phyloP scores from a whole-genome alignment of 1,139 yeast species.

The Lodderomyces jiufengensis region DNA sequence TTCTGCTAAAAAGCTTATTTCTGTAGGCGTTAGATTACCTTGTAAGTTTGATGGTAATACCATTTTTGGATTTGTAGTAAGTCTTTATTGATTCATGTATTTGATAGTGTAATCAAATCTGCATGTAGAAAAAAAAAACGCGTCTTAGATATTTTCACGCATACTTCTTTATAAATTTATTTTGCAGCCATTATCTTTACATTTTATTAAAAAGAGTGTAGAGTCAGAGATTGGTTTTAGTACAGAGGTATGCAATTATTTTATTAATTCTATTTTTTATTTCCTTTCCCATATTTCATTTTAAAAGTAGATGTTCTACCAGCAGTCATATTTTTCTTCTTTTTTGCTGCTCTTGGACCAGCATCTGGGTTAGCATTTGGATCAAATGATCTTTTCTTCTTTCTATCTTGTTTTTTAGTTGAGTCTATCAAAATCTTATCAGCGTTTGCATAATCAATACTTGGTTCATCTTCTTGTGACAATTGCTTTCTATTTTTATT shows the following conservation, averaged over 20 bases:
- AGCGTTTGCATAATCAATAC: conserved; percentile 47
- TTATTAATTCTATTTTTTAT: too few relatives aligned
- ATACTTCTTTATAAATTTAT: too few relatives aligned
- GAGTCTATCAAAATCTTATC: conserved; percentile 43
- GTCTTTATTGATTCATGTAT: too few relatives aligned
- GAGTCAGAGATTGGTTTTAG: too few relatives aligned
- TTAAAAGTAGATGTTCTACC: conserved; percentile 52
- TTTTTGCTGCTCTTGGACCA: conserved; percentile 53
- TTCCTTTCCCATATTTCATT: conserved; percentile 16
- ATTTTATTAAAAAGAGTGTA: too few relatives aligned
- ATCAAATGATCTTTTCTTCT: conserved; percentile 51
- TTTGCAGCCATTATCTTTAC: too few relatives aligned
- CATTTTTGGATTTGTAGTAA: conserved; percentile 39
- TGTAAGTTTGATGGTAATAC: conserved; percentile 58
- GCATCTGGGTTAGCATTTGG: conserved; percentile 50
- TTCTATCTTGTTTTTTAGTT: conserved; percentile 18
- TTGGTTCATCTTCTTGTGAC: conserved; percentile 16
- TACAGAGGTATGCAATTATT: too few relatives aligned
- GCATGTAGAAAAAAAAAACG: neutral
- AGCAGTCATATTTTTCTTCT: conserved; percentile 31
- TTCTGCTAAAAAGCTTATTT: conserved; percentile 81
- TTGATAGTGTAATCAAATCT: too few relatives aligned
- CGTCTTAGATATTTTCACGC: too few relatives aligned
- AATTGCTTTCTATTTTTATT: conserved; percentile 14
- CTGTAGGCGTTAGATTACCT: conserved; percentile 67